Evolutionary conservation across 2,329 filamentous ascomycete species (phyloP), one percentile per base, ranked within the genome.

Genomic region (Sclerotiophoma versabilis): DNA sequence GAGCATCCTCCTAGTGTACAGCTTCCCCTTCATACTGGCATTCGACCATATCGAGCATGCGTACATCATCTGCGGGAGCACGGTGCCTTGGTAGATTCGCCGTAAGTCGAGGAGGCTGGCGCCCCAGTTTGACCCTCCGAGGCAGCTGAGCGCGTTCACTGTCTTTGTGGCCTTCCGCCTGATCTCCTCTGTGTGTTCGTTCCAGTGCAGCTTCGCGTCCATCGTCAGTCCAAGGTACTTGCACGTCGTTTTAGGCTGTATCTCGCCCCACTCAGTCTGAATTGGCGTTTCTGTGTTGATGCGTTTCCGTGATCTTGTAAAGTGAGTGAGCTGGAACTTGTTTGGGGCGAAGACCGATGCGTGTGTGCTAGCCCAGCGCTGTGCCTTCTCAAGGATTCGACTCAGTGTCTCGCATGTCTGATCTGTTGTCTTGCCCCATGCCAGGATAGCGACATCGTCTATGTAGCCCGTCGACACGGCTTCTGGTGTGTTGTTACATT

Each of bases 61-160:
- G 42, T 67, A 75, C 25, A 74, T 61, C 25, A 75, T 60, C 54
- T 73, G 60, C 5, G 61, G 68, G 20, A 73, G 55, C 15, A 66
- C 50, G 8, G 70, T 64, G 34, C 57, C 69, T 58, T 65, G 34
- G 45, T 72, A 74, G 30, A 72, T 61, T 44, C 43, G 48, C 11
- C 62, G 50, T 29, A 72, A 17, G 36, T 66, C 29, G 9, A 45
- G 22, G 8, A 62, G 47, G 14, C 59, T 49, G 11, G 51, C 53
- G 26, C 66, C 59, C 64, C 26, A 66, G 23, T 46, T 62, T 12
- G 57, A 65, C 8, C 42, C 38, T 36, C 49, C 34, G 4, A 66
- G 54, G 19, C 45, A 46, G 22, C 50, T 54, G 11, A 67, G 51
- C 15, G 49, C 47, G 36, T 25, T 39, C 1, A 26, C 22, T 39